A percentile compares a stretch with the other conserved stretches of the same genome.
phyloP scores from a whole-genome alignment of 176 grass and related monocot genomes.

The Tillandsia fasciculata region DNA sequence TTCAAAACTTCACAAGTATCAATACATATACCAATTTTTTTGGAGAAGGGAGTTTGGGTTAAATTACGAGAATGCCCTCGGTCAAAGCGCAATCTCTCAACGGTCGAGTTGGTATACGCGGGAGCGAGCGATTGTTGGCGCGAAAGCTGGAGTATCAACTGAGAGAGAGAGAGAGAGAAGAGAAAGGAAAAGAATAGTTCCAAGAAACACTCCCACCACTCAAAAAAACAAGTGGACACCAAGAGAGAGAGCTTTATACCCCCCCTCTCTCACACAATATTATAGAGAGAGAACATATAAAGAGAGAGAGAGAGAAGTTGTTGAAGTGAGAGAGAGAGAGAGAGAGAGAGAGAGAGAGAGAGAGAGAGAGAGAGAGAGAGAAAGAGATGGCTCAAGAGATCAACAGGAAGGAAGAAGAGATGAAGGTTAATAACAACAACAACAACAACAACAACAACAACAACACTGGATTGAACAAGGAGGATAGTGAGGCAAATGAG shows the following conservation, averaged over 20 bases:
- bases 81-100: not conserved
- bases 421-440: not conserved
- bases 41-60: too few relatives aligned
- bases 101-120: not conserved
- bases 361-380: constrained; percentile 1
- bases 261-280: too few relatives aligned
- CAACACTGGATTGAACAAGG: constrained; percentile 2
- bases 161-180: constrained; percentile 14
- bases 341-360: not conserved
- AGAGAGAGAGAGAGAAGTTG: not conserved
- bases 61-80: not conserved
- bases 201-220: constrained; percentile 33
- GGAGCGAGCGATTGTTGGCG: not conserved
- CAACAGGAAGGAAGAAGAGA: constrained; percentile 3
- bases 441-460: not conserved
- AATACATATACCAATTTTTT: too few relatives aligned
- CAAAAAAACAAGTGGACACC: constrained; percentile 8
- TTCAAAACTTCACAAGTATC: too few relatives aligned
- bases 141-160: constrained; percentile 4
- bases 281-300: not conserved
- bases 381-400: constrained; percentile 28
- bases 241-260: not conserved
- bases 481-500: constrained; percentile 1
- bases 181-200: constrained; percentile 1
- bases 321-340: not conserved